Conservation (phyloP, 2,329 filamentous ascomycete species). For the Tolypocladium ovalisporum region DNA sequence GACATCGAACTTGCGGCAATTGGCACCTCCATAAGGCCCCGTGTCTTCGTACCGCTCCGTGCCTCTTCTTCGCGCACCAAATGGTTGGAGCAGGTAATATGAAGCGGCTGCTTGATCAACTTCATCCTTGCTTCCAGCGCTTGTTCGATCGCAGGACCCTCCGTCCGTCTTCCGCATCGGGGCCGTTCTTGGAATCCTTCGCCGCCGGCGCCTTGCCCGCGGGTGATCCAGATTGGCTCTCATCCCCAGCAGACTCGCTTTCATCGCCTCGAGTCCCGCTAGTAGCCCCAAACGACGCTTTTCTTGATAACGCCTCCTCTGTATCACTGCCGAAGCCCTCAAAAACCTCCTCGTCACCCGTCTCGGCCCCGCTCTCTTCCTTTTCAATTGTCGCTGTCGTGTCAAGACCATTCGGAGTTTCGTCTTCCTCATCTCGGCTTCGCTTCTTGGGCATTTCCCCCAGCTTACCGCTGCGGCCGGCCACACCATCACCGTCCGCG, state of each 20-base stretch:
- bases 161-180: neutral
- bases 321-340: constrained; percentile 25
- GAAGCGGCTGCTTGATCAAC: constrained; percentile 3
- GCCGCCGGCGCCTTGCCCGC: constrained; percentile 3
- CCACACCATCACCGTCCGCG: constrained; percentile 39
- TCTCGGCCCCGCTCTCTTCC: constrained; percentile 17
- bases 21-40: neutral
- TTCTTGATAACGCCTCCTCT: constrained; percentile 19
- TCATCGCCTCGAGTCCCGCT: constrained; percentile 24
- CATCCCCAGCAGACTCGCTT: constrained; percentile 18
- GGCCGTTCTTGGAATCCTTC: neutral
- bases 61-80: neutral
- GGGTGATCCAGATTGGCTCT: constrained; percentile 9
- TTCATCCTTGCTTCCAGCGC: constrained; percentile 13
- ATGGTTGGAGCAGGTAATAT: constrained; percentile 7
- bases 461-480: constrained; percentile 64
- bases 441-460: constrained; percentile 85
- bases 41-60: neutral
- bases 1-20: neutral
- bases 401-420: constrained; percentile 32
- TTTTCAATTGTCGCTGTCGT: constrained; percentile 18
- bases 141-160: constrained; percentile 10
- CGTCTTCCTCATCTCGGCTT: constrained; percentile 48
- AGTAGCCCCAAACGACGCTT: constrained; percentile 18
- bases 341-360: constrained; percentile 27